Conservation (phyloP, 2,329 filamentous ascomycete species). For the Fusarium dimerum region DNA sequence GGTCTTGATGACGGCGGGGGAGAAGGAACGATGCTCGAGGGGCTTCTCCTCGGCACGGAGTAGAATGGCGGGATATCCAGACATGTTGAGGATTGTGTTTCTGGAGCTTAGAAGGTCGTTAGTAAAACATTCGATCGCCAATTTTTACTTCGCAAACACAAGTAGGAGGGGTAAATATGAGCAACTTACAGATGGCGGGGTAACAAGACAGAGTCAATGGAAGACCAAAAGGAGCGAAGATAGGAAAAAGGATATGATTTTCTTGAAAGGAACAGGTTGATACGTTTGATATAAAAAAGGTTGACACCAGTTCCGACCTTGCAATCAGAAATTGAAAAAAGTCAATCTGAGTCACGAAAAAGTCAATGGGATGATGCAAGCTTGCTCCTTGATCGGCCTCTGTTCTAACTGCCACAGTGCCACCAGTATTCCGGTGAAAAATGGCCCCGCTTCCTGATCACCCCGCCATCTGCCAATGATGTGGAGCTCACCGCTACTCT, state of each 20-base stretch:
- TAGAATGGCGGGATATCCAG: constrained; percentile 42
- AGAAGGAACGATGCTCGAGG: constrained; percentile 39
- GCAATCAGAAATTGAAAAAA: constrained; percentile 4
- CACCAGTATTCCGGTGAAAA: constrained; percentile 14
- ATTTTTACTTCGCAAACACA: background rate
- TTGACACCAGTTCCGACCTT: background rate
- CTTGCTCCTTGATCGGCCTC: constrained; percentile 18
- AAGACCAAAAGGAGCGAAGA: background rate
- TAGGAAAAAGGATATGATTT: background rate
- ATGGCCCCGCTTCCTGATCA: constrained; percentile 19
- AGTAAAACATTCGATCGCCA: constrained; percentile 1
- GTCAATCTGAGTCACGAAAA: constrained; percentile 25
- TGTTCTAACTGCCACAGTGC: too few species aligned
- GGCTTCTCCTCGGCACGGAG: constrained; percentile 62
- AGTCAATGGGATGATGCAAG: constrained; percentile 4
- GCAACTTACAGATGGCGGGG: background rate
- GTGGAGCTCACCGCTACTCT: background rate
- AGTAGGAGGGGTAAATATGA: constrained; percentile 5
- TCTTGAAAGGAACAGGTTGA: background rate
- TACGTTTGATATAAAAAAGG: constrained; percentile 1
- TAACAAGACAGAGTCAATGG: constrained; percentile 1
- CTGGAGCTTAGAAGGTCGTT: constrained; percentile 3
- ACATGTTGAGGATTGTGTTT: constrained; percentile 24
- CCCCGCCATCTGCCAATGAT: background rate
- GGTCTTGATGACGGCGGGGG: constrained; percentile 47